Percentiles rank a stretch among this genome's conserved stretches.
Conservation (phyloP, 495 filamentous ascomycete genomes). For the Neurospora sp. region DNA sequence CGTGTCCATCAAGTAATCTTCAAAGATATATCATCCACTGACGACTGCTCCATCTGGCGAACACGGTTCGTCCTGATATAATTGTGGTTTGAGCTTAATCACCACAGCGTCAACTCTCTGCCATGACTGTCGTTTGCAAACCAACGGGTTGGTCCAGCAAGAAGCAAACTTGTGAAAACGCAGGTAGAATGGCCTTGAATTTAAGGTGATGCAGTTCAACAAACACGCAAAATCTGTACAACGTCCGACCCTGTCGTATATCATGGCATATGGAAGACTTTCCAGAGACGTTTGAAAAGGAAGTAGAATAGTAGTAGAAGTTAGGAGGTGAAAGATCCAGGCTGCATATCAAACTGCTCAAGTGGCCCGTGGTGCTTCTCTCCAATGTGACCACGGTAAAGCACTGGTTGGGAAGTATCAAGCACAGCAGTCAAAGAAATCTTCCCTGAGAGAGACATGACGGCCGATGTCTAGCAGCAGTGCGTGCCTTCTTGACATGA, state of each 20-base stretch:
- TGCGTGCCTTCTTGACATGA: not conserved
- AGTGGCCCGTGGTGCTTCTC: not conserved
- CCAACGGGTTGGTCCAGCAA: too few species aligned
- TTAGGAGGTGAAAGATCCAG: not conserved
- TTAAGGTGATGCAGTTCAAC: not conserved
- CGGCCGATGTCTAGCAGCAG: not conserved
- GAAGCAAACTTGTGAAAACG: not conserved
- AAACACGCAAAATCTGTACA: not conserved
- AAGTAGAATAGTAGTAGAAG: too few species aligned
- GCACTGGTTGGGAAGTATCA: not conserved
- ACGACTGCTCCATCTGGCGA: too few species aligned
- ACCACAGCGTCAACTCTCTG: too few species aligned
- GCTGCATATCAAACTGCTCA: not conserved
- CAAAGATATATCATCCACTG: too few species aligned
- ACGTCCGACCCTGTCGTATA: not conserved
- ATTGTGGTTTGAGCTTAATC: too few species aligned
- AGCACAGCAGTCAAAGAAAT: not conserved
- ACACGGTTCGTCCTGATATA: too few species aligned
- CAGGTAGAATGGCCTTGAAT: not conserved
- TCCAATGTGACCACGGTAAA: not conserved
- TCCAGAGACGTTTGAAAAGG: too few species aligned
- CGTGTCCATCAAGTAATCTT: too few species aligned
- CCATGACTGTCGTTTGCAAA: too few species aligned
- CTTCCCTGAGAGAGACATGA: not conserved
- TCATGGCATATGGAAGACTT: not conserved